A percentile compares a stretch with the other conserved stretches of the same genome.
phyloP scores from a whole-genome alignment of 2,329 filamentous ascomycete genomes.

The Diaporthe sp. region DNA sequence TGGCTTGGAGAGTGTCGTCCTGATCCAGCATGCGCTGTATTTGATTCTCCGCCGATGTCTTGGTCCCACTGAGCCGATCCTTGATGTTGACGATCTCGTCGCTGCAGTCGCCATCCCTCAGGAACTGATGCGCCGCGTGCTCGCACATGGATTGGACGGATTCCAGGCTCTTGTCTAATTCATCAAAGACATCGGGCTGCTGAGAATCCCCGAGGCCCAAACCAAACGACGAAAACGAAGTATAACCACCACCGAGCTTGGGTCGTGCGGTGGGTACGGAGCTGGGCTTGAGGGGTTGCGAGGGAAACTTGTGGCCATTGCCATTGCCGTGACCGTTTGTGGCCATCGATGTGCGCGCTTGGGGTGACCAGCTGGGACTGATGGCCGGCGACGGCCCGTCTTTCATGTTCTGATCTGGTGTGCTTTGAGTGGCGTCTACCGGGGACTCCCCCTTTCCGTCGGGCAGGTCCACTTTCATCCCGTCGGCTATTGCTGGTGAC shows the following conservation, averaged over 20 bases:
- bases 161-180: slow-evolving; percentile 83
- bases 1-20: slow-evolving; percentile 60
- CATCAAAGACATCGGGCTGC: slow-evolving; percentile 71
- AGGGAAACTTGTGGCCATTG: background rate
- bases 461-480: background rate
- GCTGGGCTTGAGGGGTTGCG: background rate
- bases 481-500: background rate
- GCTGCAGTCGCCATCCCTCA: slow-evolving; percentile 89
- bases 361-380: slow-evolving; percentile 42
- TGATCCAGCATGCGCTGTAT: slow-evolving; percentile 65
- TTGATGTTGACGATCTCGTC: slow-evolving; percentile 80
- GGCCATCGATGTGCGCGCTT: slow-evolving; percentile 40
- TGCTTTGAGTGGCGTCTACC: slow-evolving; percentile 43
- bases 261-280: slow-evolving; percentile 33
- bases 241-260: slow-evolving; percentile 37
- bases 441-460: slow-evolving; percentile 34
- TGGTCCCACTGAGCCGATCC: slow-evolving; percentile 72
- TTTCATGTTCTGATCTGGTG: slow-evolving; percentile 36
- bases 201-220: slow-evolving; percentile 47
- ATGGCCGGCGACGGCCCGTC: slow-evolving; percentile 37
- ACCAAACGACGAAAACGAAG: slow-evolving; percentile 35
- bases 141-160: slow-evolving; percentile 86
- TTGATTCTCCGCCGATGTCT: slow-evolving; percentile 71
- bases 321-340: slow-evolving; percentile 1
- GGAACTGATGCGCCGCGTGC: slow-evolving; percentile 86